These are phyloP conservation scores for Exophiala xenobiotica DNA, from an alignment of 2,329 filamentous ascomycete species.

Conservation along the genomic window DNA sequence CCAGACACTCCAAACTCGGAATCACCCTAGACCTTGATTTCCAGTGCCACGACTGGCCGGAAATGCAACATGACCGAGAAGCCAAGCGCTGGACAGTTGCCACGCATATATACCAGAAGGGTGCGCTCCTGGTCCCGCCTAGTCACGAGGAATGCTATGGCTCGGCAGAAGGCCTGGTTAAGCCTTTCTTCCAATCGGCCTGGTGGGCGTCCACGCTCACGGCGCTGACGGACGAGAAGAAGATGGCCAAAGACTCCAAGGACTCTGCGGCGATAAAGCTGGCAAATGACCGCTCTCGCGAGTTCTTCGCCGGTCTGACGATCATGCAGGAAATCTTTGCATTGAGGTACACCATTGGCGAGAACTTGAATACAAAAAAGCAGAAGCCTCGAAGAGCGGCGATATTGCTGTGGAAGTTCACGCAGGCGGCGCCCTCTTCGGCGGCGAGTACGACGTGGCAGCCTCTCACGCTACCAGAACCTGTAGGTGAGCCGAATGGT, in stretches of 20 bases:
- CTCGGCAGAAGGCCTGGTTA: slow-evolving; percentile 37
- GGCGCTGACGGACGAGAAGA: slow-evolving; percentile 41
- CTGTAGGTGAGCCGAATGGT: slow-evolving; percentile 37
- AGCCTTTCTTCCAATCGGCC: slow-evolving; percentile 44
- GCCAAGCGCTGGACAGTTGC: slow-evolving; percentile 46
- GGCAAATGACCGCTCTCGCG: slow-evolving; percentile 38
- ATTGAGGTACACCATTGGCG: slow-evolving; percentile 31
- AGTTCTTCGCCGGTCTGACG: slow-evolving; percentile 42
- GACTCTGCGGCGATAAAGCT: slow-evolving; percentile 34
- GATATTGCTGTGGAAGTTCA: slow-evolving; percentile 49
- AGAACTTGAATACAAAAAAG: slow-evolving; percentile 33
- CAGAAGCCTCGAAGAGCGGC: slow-evolving; percentile 38
- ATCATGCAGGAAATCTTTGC: slow-evolving; percentile 49
- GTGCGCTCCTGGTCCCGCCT: slow-evolving; percentile 31
- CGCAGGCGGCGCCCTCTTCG: slow-evolving; percentile 41
- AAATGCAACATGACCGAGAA: slow-evolving; percentile 33
- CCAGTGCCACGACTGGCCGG: slow-evolving; percentile 34
- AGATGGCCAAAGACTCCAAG: slow-evolving; percentile 39
- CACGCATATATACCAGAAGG: slow-evolving; percentile 44
- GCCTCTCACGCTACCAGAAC: slow-evolving; percentile 40
- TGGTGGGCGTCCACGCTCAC: slow-evolving; percentile 49
- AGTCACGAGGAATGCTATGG: slow-evolving; percentile 34
- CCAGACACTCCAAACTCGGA: slow-evolving; percentile 41
- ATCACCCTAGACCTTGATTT: slow-evolving; percentile 46
- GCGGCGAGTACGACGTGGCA: slow-evolving; percentile 48